Evolutionary conservation across 345 rosid species (phyloP).

Genomic region (Crucihimalaya himalaica): DNA sequence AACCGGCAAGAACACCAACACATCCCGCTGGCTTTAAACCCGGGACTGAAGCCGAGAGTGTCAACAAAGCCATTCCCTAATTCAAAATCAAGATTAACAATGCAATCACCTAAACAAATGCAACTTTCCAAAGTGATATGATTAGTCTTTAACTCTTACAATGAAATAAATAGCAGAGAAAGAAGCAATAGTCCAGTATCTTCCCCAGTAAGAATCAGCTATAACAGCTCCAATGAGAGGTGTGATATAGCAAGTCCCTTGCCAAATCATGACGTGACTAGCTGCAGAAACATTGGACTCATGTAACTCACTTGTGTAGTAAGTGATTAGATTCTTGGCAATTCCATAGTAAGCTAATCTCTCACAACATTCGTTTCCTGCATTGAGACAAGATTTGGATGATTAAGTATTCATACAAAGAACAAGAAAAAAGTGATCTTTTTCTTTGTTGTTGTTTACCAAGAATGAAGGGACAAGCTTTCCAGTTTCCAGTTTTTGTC

Average conservation of each 20-base stretch:
- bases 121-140: background rate
- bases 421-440: slow-evolving; percentile 1
- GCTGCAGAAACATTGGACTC: slow-evolving; percentile 85
- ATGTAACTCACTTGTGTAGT: slow-evolving; percentile 62
- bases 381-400: background rate
- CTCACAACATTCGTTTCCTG: slow-evolving; percentile 86
- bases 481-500: slow-evolving; percentile 79
- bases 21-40: slow-evolving; percentile 61
- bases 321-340: slow-evolving; percentile 75
- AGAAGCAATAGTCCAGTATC: slow-evolving; percentile 87
- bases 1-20: slow-evolving; percentile 29
- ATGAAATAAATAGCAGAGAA: slow-evolving; percentile 78
- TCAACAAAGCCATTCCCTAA: slow-evolving; percentile 76
- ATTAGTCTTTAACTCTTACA: slow-evolving; percentile 37
- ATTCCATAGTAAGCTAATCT: slow-evolving; percentile 86
- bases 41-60: slow-evolving; percentile 70
- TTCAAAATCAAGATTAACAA: background rate
- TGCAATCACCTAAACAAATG: background rate
- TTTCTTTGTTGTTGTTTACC: slow-evolving; percentile 40
- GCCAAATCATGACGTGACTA: slow-evolving; percentile 75
- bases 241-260: slow-evolving; percentile 77
- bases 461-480: slow-evolving; percentile 74
- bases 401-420: too few species aligned
- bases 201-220: slow-evolving; percentile 89
- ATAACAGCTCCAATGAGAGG: slow-evolving; percentile 81